Conservation (phyloP, 345 rosid genomes). For the Euphorbia peplus region DNA sequence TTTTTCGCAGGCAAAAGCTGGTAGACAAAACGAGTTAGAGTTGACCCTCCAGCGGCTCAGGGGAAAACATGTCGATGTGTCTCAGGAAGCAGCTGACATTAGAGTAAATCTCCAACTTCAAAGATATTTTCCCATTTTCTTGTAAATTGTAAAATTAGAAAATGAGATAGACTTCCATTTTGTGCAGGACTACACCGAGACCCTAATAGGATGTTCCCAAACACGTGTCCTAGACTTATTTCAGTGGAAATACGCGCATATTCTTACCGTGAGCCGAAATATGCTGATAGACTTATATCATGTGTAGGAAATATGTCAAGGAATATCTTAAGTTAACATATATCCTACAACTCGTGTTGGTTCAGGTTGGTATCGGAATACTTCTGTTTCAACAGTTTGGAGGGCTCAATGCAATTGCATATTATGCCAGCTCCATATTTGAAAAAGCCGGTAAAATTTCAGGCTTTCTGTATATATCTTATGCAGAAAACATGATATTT, state of each 20-base stretch:
- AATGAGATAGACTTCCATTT: background rate
- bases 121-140: too few relatives aligned
- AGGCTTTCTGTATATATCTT: too few relatives aligned
- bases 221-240: constrained; percentile 47
- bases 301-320: too few relatives aligned
- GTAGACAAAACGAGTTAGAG: constrained; percentile 24
- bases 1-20: constrained; percentile 26
- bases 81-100: constrained; percentile 25
- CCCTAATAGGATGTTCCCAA: constrained; percentile 27
- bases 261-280: constrained; percentile 43
- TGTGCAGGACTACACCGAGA: constrained; percentile 40
- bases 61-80: constrained; percentile 27
- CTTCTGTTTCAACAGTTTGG: constrained; percentile 44
- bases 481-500: too few relatives aligned
- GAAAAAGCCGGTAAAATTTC: constrained; percentile 38
- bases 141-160: background rate
- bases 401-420: constrained; percentile 41
- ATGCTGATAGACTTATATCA: too few relatives aligned
- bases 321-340: too few relatives aligned
- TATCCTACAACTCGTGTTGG: background rate
- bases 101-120: constrained; percentile 13
- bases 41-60: constrained; percentile 23
- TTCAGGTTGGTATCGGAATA: constrained; percentile 52
- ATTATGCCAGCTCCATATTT: constrained; percentile 49
- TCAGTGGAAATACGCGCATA: constrained; percentile 44